phyloP scores from a whole-genome alignment of 2,329 filamentous ascomycete genomes.

The Penicillium frequentans region DNA sequence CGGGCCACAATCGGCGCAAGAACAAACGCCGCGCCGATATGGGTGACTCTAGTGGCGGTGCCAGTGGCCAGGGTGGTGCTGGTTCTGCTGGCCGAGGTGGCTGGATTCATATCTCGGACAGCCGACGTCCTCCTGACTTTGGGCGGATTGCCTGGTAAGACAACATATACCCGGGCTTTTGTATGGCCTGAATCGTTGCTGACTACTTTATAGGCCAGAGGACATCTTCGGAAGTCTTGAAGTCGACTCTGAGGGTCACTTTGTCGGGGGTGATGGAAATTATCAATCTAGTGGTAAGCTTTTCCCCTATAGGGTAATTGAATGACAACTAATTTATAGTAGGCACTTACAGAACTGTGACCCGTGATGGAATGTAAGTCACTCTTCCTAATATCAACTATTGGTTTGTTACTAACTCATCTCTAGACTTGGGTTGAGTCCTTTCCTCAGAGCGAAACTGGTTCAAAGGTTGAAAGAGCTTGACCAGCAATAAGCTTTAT shows the following conservation, averaged over 20 bases:
- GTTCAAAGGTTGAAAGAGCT: conserved; percentile 47
- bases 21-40: conserved; percentile 39
- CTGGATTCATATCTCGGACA: conserved; percentile 64
- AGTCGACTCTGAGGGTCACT: conserved; percentile 58
- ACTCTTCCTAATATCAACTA: background rate
- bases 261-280: conserved; percentile 56
- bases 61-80: conserved; percentile 59
- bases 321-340: background rate
- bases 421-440: conserved; percentile 47
- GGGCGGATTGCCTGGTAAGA: conserved; percentile 60
- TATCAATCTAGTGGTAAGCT: conserved; percentile 59
- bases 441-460: conserved; percentile 51
- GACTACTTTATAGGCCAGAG: conserved; percentile 49
- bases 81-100: conserved; percentile 60
- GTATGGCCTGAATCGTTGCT: background rate
- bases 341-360: conserved; percentile 61
- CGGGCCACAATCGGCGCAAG: conserved; percentile 39
- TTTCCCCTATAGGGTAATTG: background rate
- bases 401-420: conserved; percentile 18
- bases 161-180: background rate
- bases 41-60: conserved; percentile 53
- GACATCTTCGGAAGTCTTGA: conserved; percentile 67
- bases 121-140: conserved; percentile 61
- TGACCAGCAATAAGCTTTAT: conserved; percentile 18
- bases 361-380: conserved; percentile 59